Percentiles rank a stretch among this genome's conserved stretches.
Evolutionary conservation across 1,284 basidiomycete species (phyloP).

Genomic region (Trichosporon sp.): DNA sequence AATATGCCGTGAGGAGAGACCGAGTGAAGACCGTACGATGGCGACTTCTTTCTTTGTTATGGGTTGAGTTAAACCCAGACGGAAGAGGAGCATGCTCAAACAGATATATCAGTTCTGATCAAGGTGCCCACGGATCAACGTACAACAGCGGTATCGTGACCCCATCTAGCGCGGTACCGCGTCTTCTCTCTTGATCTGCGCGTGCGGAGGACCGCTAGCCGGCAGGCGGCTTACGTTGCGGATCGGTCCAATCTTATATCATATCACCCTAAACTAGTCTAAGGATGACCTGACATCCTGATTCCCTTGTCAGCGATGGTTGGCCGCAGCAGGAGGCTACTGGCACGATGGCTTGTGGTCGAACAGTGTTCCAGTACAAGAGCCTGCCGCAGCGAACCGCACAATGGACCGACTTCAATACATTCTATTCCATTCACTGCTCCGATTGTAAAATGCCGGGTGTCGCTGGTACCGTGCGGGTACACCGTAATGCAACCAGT

Average conservation of each 20-base stretch:
- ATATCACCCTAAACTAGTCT: neutral
- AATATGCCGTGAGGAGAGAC: neutral
- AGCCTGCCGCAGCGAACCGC: no score
- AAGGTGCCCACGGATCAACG: neutral
- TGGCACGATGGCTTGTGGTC: no score
- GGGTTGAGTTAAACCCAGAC: neutral
- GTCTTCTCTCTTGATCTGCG: neutral
- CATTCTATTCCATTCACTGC: neutral
- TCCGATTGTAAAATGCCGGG: no score
- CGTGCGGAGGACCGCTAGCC: neutral
- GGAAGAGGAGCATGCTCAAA: neutral
- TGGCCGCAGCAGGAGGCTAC: neutral
- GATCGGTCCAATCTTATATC: constrained; percentile 2
- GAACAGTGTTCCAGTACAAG: no score
- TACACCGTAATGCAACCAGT: neutral
- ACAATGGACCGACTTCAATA: no score
- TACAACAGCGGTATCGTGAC: neutral
- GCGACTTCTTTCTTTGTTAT: neutral
- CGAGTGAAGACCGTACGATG: neutral
- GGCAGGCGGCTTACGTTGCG: neutral
- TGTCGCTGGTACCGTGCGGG: neutral
- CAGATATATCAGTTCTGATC: neutral
- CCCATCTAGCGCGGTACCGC: neutral
- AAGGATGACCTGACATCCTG: neutral
- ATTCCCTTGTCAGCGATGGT: neutral